Percentiles rank a stretch among this genome's conserved stretches.
Evolutionary conservation across 257 asterid species (phyloP).

Genomic region (Solanum chmielewskii): DNA sequence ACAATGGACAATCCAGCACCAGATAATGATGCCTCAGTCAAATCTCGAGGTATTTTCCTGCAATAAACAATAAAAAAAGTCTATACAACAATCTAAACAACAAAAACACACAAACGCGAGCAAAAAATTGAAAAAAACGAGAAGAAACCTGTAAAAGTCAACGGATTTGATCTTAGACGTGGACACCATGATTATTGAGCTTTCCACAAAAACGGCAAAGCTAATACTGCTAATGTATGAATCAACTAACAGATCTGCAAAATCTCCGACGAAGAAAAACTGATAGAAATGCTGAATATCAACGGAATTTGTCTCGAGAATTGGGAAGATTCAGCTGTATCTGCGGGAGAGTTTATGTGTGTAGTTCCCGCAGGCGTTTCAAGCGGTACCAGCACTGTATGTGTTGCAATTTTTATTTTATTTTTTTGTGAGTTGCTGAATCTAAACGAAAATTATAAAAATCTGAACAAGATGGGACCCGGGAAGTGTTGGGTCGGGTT

Average conservation of each 20-base stretch:
- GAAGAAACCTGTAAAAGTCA: slow-evolving; percentile 45
- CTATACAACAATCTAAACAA: background rate
- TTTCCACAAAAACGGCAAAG: background rate
- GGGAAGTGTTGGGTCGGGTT: background rate
- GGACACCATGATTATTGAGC: slow-evolving; percentile 29
- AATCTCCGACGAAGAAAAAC: background rate
- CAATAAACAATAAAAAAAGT: slow-evolving; percentile 4
- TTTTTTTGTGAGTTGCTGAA: background rate
- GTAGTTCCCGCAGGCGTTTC: background rate
- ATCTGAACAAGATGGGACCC: background rate
- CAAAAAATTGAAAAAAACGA: background rate
- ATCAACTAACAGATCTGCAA: slow-evolving; percentile 10
- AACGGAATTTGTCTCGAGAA: background rate
- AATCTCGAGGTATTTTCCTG: slow-evolving; percentile 88
- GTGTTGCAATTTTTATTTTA: background rate
- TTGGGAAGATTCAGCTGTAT: background rate
- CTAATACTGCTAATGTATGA: background rate
- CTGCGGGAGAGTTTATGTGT: background rate
- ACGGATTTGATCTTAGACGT: slow-evolving; percentile 46
- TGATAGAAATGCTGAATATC: background rate
- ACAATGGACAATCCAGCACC: slow-evolving; percentile 91
- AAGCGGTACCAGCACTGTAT: background rate
- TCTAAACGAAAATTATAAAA: background rate
- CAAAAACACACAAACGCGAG: background rate
- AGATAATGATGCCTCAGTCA: slow-evolving; percentile 85